A percentile compares a stretch with the other conserved stretches of the same genome.
Conservation (phyloP, 768 basidiomycete species). For the Suillus decipiens region DNA sequence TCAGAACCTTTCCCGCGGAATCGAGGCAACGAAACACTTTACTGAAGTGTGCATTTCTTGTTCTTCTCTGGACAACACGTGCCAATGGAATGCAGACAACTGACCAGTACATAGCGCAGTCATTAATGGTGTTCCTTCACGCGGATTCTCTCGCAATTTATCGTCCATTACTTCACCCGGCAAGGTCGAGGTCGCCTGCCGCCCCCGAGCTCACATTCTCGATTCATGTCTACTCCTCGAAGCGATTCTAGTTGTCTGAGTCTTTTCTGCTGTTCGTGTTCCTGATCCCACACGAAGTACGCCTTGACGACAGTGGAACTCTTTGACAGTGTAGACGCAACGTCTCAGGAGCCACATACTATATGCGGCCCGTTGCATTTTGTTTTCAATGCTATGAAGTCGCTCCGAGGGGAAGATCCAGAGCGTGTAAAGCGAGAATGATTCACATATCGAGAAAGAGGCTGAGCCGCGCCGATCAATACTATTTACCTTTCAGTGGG, state of each 20-base stretch:
- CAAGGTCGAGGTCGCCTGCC: conserved; percentile 2
- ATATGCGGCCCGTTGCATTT: conserved; percentile 29
- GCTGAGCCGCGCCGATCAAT: too few species aligned
- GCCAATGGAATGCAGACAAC: too few species aligned
- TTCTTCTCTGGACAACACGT: too few species aligned
- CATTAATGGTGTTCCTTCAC: too few species aligned
- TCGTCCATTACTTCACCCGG: not conserved
- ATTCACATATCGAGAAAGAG: conserved; percentile 22
- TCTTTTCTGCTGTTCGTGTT: conserved; percentile 13
- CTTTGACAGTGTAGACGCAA: conserved; percentile 22
- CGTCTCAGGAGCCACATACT: conserved; percentile 16
- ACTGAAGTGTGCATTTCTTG: too few species aligned
- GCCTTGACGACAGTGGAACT: conserved; percentile 19
- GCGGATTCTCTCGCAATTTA: too few species aligned
- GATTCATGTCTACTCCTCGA: conserved; percentile 21
- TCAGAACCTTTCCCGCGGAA: too few species aligned
- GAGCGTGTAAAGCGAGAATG: conserved; percentile 25
- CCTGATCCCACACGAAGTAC: conserved; percentile 20
- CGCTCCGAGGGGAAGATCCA: conserved; percentile 25
- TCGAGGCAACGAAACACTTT: too few species aligned
- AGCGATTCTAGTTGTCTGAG: conserved; percentile 5
- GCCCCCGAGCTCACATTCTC: conserved; percentile 14
- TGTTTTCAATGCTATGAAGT: conserved; percentile 23
- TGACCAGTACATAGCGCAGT: too few species aligned
- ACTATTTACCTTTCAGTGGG: too few species aligned